phyloP scores from a whole-genome alignment of 2,329 filamentous ascomycete genomes.

The Venturia aucupariae region DNA sequence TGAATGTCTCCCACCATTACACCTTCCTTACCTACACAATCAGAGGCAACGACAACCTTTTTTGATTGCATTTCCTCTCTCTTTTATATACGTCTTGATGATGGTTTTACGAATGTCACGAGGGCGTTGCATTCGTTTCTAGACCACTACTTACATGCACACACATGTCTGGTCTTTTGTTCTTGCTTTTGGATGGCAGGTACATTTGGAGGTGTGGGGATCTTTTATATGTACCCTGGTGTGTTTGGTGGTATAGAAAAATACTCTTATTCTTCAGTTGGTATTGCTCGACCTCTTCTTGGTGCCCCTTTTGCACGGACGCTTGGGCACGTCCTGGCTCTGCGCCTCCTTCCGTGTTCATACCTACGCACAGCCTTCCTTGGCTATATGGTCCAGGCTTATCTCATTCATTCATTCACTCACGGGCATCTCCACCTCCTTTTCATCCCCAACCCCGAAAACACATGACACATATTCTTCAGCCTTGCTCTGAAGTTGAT shows the following conservation, averaged over 20 bases:
- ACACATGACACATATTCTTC: background rate
- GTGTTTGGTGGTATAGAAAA: background rate
- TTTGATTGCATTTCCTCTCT: background rate
- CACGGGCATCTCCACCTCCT: background rate
- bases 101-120: slow-evolving; percentile 1
- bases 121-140: slow-evolving; percentile 4
- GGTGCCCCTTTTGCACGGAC: background rate
- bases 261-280: background rate
- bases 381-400: background rate
- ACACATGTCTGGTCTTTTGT: background rate
- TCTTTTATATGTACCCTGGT: background rate
- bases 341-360: background rate
- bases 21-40: background rate
- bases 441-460: background rate
- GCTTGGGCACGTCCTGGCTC: background rate
- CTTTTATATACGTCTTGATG: background rate
- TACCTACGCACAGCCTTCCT: background rate
- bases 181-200: background rate
- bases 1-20: background rate
- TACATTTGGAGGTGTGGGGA: background rate
- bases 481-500: background rate
- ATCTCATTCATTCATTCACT: background rate
- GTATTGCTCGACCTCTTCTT: background rate
- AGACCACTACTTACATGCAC: background rate
- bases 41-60: background rate